Evolutionary conservation across 2,329 filamentous ascomycete genomes (phyloP).

Genomic region (Myriangium duriaei): DNA sequence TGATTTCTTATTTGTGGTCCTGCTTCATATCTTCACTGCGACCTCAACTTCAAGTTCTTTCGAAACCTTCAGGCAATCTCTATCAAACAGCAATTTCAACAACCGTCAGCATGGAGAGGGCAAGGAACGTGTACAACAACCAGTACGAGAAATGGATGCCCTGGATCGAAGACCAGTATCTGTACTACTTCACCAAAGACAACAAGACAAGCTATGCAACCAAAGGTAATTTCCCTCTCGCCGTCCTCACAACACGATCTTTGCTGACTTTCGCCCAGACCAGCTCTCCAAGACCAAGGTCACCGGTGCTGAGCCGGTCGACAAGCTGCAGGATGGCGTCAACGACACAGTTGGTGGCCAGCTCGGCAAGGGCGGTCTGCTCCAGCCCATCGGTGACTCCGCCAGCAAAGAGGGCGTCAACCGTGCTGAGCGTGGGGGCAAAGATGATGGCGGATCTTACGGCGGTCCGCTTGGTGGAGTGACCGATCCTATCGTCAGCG

Average conservation of each 20-base stretch:
- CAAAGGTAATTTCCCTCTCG: constrained; percentile 41
- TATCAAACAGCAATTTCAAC: background rate
- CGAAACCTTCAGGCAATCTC: no score
- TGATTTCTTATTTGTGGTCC: background rate
- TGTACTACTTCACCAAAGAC: constrained; percentile 61
- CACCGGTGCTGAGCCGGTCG: constrained; percentile 53
- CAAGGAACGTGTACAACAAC: constrained; percentile 7
- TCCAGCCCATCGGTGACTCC: constrained; percentile 51
- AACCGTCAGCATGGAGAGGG: constrained; percentile 5
- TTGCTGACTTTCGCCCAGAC: constrained; percentile 2
- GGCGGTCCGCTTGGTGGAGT: constrained; percentile 25
- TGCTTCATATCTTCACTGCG: background rate
- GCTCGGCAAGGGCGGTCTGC: constrained; percentile 54
- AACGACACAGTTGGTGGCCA: constrained; percentile 51
- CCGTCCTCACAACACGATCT: background rate
- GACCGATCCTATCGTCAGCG: constrained; percentile 20
- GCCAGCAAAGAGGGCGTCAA: constrained; percentile 54
- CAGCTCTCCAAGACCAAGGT: constrained; percentile 55
- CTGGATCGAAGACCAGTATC: constrained; percentile 62
- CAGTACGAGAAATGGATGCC: constrained; percentile 65
- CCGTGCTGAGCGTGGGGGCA: constrained; percentile 50
- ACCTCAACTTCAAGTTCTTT: no score
- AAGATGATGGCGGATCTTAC: constrained; percentile 47
- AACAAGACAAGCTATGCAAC: constrained; percentile 63
- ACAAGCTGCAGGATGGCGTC: constrained; percentile 55